Percentiles rank a stretch among this genome's conserved stretches.
Conservation (phyloP, 1,139 yeast genomes). For the Nakaseomyces kungkrabaensis region DNA sequence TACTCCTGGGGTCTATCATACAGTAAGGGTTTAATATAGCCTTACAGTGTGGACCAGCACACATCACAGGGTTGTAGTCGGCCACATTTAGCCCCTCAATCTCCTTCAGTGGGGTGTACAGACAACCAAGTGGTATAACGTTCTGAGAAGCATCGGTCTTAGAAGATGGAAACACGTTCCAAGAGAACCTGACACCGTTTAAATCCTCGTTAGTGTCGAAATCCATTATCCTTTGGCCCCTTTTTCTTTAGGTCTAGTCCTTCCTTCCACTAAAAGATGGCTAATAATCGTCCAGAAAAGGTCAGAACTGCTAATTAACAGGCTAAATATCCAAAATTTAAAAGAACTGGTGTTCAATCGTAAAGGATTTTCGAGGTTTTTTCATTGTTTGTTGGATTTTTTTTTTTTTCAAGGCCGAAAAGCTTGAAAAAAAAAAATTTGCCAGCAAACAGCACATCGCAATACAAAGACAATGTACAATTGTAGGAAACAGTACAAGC, state of each 20-base stretch:
- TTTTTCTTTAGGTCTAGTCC: background rate
- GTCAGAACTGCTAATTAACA: too few relatives aligned
- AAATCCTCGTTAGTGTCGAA: constrained; percentile 80
- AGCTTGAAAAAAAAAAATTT: background rate
- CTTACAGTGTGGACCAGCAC: constrained; percentile 73
- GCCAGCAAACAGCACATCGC: background rate
- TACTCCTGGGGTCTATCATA: constrained; percentile 69
- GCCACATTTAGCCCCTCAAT: constrained; percentile 74
- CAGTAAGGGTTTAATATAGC: constrained; percentile 84
- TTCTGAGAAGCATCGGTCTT: constrained; percentile 84
- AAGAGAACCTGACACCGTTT: constrained; percentile 83
- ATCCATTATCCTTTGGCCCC: constrained; percentile 34
- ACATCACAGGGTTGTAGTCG: constrained; percentile 80
- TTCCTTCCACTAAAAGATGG: too few relatives aligned
- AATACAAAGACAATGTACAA: background rate
- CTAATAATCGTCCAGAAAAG: too few relatives aligned
- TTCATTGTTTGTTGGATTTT: too few relatives aligned
- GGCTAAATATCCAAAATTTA: too few relatives aligned
- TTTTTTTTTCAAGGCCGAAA: too few relatives aligned
- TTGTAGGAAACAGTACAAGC: too few relatives aligned
- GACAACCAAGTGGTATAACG: constrained; percentile 89
- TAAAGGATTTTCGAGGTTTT: too few relatives aligned
- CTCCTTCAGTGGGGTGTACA: constrained; percentile 83
- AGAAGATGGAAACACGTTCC: constrained; percentile 87
- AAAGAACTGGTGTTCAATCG: too few relatives aligned